A percentile compares a stretch with the other conserved stretches of the same genome.
These are phyloP conservation scores for Helicostylum pulchrum DNA, from an alignment of 192 early-diverging fungal species.

Conservation along the genomic window DNA sequence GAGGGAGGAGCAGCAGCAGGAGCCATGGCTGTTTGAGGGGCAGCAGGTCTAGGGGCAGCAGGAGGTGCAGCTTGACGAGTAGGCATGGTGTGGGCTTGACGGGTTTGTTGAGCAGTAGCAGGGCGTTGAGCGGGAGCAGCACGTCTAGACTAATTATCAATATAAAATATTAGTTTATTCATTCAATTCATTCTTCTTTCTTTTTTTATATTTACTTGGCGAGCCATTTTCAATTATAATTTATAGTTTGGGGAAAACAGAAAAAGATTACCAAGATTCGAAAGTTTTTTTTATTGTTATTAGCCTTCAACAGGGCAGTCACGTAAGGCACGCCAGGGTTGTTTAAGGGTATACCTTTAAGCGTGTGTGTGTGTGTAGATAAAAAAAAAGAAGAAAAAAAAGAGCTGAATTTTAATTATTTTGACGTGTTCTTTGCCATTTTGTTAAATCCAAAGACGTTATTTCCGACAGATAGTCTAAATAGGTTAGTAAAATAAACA, in stretches of 20 bases:
- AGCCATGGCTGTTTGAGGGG: slow-evolving; percentile 22
- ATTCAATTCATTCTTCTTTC: not conserved
- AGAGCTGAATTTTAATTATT: too few relatives aligned
- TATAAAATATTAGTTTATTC: not conserved
- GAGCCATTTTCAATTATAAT: slow-evolving; percentile 22
- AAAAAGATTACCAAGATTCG: not conserved
- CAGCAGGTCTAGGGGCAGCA: slow-evolving; percentile 33
- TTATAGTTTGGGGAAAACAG: not conserved
- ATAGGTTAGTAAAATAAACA: too few relatives aligned
- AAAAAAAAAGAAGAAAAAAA: too few relatives aligned
- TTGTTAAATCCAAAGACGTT: too few relatives aligned
- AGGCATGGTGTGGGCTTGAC: slow-evolving; percentile 55
- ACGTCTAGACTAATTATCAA: slow-evolving; percentile 35
- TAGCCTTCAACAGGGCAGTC: not conserved
- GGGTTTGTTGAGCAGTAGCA: slow-evolving; percentile 49
- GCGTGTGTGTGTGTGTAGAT: too few relatives aligned
- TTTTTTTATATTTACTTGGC: slow-evolving; percentile 21
- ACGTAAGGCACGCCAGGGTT: not conserved
- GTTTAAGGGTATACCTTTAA: too few relatives aligned
- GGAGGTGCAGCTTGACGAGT: slow-evolving; percentile 58
- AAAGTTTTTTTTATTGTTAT: not conserved
- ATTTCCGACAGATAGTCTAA: too few relatives aligned
- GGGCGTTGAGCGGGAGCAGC: slow-evolving; percentile 43
- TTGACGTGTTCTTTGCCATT: too few relatives aligned
- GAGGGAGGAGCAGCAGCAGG: slow-evolving; percentile 40